A percentile compares a stretch with the other conserved stretches of the same genome.
These are phyloP conservation scores for Leishmania aethiopica DNA, from an alignment of 208 protist genomes.

Conservation along the genomic window DNA sequence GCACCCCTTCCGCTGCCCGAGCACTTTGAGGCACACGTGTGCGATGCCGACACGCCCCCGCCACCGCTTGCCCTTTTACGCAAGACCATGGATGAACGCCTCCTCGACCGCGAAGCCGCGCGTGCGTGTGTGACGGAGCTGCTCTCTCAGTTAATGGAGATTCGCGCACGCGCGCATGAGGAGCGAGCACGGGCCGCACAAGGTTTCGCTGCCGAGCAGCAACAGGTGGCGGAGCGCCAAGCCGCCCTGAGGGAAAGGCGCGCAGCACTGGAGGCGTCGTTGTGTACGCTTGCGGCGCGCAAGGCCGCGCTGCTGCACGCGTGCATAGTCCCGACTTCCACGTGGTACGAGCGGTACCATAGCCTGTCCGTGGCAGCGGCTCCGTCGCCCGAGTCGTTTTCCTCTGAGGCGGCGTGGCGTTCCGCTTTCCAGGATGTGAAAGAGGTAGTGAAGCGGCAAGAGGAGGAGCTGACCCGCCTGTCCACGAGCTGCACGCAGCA, in stretches of 20 bases:
- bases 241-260: not conserved
- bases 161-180: not conserved
- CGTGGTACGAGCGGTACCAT: constrained; percentile 16
- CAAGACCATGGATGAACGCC: constrained; percentile 15
- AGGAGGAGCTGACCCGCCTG: constrained; percentile 32
- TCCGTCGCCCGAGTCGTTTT: not conserved
- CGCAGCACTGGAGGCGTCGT: not conserved
- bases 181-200: not conserved
- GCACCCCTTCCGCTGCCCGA: constrained; percentile 17
- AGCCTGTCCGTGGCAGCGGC: not conserved
- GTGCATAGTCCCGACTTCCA: not conserved
- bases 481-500: constrained; percentile 24
- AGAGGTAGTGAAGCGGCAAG: constrained; percentile 28
- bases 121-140: constrained; percentile 14
- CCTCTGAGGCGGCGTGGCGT: constrained; percentile 3
- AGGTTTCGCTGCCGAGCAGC: not conserved
- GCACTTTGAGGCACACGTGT: not conserved
- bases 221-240: not conserved
- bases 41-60: not conserved
- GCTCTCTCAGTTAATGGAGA: constrained; percentile 7
- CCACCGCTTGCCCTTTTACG: constrained; percentile 12
- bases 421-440: constrained; percentile 35
- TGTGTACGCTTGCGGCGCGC: not conserved
- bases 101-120: constrained; percentile 36
- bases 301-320: not conserved